Conservation (phyloP, 2,329 filamentous ascomycete genomes). For the Curvularia sp. region DNA sequence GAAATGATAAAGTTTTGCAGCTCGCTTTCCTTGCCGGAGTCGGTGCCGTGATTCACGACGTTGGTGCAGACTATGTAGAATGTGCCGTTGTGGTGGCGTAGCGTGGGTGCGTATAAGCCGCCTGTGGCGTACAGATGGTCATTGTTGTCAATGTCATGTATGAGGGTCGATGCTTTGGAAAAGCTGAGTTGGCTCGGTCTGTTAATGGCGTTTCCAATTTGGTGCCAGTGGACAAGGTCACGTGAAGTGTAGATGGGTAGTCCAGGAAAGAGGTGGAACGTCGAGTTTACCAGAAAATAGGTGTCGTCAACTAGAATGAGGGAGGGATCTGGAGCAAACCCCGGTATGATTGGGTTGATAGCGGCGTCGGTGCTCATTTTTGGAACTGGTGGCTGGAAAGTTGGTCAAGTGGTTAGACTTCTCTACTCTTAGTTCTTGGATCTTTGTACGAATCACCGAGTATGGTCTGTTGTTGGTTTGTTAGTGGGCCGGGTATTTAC, state of each 20-base stretch:
- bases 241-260: constrained; percentile 59
- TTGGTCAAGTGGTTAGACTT: neutral
- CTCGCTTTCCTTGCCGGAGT: constrained; percentile 48
- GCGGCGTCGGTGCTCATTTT: neutral
- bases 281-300: constrained; percentile 60
- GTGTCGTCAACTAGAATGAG: constrained; percentile 52
- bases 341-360: constrained; percentile 52
- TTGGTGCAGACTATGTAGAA: constrained; percentile 32
- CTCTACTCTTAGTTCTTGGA: neutral
- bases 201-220: constrained; percentile 55
- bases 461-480: neutral
- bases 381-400: neutral
- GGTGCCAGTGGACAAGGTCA: constrained; percentile 59
- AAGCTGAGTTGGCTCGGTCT: constrained; percentile 56
- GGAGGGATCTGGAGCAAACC: constrained; percentile 58
- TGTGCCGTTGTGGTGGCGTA: constrained; percentile 22
- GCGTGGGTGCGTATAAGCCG: constrained; percentile 28
- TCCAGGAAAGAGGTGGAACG: constrained; percentile 60
- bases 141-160: constrained; percentile 10
- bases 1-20: constrained; percentile 48
- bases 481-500: neutral
- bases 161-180: constrained; percentile 54
- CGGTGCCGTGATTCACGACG: constrained; percentile 43
- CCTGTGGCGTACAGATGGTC: constrained; percentile 25
- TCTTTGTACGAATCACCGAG: neutral